Evolutionary conservation across 768 basidiomycete species (phyloP).

Genomic region (Tulasnella sp.): DNA sequence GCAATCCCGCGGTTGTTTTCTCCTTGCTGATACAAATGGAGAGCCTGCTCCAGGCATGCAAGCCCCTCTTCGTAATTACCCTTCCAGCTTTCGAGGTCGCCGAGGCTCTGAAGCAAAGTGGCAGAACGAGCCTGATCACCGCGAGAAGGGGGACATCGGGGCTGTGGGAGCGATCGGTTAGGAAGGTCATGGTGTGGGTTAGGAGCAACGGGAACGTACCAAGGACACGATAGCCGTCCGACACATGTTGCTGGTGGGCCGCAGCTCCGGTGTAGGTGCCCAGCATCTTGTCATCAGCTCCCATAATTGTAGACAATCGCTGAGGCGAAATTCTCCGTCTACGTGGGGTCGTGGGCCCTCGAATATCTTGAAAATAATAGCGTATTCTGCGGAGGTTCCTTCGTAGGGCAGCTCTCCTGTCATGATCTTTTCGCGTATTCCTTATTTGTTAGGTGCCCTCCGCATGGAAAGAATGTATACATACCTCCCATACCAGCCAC

Average conservation of each 20-base stretch:
- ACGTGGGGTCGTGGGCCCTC: not conserved
- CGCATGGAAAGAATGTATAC: too few species aligned
- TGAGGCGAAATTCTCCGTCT: not conserved
- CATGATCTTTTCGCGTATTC: not conserved
- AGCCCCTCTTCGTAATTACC: not conserved
- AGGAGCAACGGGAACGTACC: not conserved
- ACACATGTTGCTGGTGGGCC: not conserved
- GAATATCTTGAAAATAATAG: not conserved
- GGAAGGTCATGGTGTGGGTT: too few species aligned
- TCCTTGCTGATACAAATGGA: not conserved
- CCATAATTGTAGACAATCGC: not conserved
- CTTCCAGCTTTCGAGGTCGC: conserved; percentile 7
- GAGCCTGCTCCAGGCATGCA: not conserved
- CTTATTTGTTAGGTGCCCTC: too few species aligned
- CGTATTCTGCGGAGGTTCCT: not conserved
- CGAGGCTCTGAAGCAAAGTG: not conserved
- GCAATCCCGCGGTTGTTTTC: not conserved
- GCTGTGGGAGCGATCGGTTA: not conserved
- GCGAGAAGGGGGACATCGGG: not conserved
- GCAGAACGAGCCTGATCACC: not conserved
- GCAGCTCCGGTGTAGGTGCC: not conserved
- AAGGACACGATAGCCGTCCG: not conserved
- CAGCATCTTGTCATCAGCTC: not conserved
- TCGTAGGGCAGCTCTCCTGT: not conserved
- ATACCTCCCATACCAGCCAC: too few species aligned